These are phyloP conservation scores for Herpetospermum pedunculosum DNA, from an alignment of 306 rosid genomes.

Conservation along the genomic window DNA sequence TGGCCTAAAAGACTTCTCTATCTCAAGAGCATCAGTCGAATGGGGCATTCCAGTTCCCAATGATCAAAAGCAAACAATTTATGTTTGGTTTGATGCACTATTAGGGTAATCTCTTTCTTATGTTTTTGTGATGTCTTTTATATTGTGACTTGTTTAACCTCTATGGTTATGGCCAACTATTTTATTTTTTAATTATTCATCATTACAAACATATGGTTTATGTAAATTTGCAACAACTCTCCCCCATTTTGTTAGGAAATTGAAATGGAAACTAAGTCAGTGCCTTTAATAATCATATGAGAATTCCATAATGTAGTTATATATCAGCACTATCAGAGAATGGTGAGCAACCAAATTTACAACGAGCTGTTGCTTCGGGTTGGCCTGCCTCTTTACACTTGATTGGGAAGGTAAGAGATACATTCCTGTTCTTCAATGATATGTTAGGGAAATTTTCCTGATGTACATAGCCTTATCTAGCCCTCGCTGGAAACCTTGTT, in stretches of 20 bases:
- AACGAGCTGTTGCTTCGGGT: conserved; percentile 58
- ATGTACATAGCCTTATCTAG: background rate
- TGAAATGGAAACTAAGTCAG: background rate
- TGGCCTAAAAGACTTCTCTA: conserved; percentile 86
- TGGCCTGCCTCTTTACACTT: conserved; percentile 92
- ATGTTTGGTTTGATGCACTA: conserved; percentile 98
- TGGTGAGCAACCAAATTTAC: conserved; percentile 41
- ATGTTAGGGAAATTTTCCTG: background rate
- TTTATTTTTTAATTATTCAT: background rate
- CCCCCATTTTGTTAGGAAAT: conserved; percentile 4
- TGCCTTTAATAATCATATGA: conserved; percentile 5
- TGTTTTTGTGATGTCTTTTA: background rate
- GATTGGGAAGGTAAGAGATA: conserved; percentile 74
- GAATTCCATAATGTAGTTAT: conserved; percentile 38
- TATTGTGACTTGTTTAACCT: background rate
- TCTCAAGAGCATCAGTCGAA: conserved; percentile 91
- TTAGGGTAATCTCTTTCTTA: conserved; percentile 47
- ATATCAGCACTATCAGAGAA: conserved; percentile 80
- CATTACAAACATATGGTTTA: conserved; percentile 4
- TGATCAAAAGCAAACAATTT: conserved; percentile 76
- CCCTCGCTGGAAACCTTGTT: background rate
- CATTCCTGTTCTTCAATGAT: conserved; percentile 7
- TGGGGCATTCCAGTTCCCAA: conserved; percentile 97
- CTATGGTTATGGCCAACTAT: background rate
- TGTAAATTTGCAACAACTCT: background rate